Evolutionary conservation across 1,284 basidiomycete genomes (phyloP), one percentile per base, ranked within the genome.

Genomic region (Fistulina hepatica): DNA sequence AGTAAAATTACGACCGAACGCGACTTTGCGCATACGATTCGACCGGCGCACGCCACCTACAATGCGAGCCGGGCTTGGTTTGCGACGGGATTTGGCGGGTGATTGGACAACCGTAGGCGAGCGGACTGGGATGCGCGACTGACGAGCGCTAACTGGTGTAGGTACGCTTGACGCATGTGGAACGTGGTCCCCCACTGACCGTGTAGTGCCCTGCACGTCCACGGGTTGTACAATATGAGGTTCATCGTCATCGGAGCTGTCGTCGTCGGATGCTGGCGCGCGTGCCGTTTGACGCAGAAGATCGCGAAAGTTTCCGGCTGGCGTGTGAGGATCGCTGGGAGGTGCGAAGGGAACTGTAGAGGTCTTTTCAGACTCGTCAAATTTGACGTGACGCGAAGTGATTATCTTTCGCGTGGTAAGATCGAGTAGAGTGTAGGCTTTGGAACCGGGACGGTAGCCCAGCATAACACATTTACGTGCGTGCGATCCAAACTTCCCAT

Each of bases 321-420:
- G 4, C 33, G 8, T 20, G 23, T 23, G 23, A 44, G 23, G 4
- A 32, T 30, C n/a, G n/a, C 6, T 16, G 6, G 27, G 27, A n/a
- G 27, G 6, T 12, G 27, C 7, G n/a, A 16, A 30, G 27, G 27
- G n/a, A n/a, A 15, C 30, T 21, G n/a, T 6, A 39, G 23, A 3
- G 44, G 43, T 34, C 43, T 43, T 19, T 28, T 30, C 24, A 21
- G 20, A 13, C 32, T 54, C 47, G 33, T 53, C 42, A 36, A 55
- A 52, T 3, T 37, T 44, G 22, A 53, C 51, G 37, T 52, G 46
- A 12, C 45, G 40, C 15, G 39, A 43, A 27, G 40, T 20, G 32
- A 53, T 33, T 0, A 48, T 33, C 22, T 43, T 40, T 12, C 41
- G 21, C 6, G 42, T 47, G 11, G 33, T 23, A 2, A 36, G 10